Conservation (phyloP, 1,284 basidiomycete genomes). For the Neotropicomus parvogracilis region DNA sequence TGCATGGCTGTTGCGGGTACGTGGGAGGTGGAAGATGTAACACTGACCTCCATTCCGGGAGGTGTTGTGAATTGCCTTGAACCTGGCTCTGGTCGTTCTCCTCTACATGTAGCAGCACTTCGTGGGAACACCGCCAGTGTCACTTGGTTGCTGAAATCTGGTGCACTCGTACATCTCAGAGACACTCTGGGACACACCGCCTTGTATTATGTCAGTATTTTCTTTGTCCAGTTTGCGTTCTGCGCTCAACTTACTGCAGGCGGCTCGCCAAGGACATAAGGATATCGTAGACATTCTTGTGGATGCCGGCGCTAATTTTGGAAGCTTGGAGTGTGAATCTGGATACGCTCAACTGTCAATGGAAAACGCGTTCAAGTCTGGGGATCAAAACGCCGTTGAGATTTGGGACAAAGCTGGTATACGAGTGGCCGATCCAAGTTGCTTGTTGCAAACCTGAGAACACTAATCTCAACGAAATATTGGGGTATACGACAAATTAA, state of each 20-base stretch:
- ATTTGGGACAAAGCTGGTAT: conserved; percentile 53
- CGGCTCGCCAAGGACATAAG: conserved; percentile 63
- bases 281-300: conserved; percentile 65
- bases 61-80: conserved; percentile 72
- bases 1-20: conserved; percentile 44
- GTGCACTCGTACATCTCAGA: conserved; percentile 83
- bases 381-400: conserved; percentile 43
- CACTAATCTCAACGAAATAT: conserved; percentile 16
- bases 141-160: conserved; percentile 63
- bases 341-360: conserved; percentile 53
- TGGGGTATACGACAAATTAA: conserved; percentile 19
- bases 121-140: conserved; percentile 60
- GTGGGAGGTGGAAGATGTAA: conserved; percentile 28
- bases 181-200: conserved; percentile 80
- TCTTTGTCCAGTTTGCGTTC: neutral
- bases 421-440: neutral
- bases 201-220: conserved; percentile 63
- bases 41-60: conserved; percentile 44
- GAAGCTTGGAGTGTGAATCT: conserved; percentile 60
- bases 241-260: conserved; percentile 38
- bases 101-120: conserved; percentile 78
- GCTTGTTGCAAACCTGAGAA: neutral
- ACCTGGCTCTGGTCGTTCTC: conserved; percentile 64
- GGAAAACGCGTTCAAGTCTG: conserved; percentile 42
- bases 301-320: conserved; percentile 72